Evolutionary conservation across 225 moss, liverwort and hornwort genomes (phyloP), one percentile per base, ranked within the genome.

Genomic region (Polytrichum commune): DNA sequence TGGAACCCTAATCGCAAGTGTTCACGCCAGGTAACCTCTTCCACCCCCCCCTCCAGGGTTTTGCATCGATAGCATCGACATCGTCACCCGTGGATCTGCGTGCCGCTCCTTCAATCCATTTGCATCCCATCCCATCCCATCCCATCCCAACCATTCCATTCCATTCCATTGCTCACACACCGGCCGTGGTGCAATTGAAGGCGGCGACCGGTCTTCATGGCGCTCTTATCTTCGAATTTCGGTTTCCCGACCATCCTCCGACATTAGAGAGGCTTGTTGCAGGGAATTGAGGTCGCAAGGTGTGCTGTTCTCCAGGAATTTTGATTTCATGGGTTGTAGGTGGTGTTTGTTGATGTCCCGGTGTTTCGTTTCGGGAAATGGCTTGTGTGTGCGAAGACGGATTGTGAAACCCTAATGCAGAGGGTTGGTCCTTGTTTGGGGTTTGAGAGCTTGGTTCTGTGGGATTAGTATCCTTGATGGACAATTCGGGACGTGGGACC

Each of bases 401-500:
- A 60, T 24, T 60, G 7, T 60, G 60, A 60, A 60, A 60, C 60
- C 60, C 60, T 60, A 60, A 24, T n/a, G n/a, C 60, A 46, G 46
- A 13, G 46, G 46, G 4, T 16, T 16, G 13, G 46, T 46, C 35
- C 35, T 8, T 35, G 9, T 58, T 23, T 58, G 20, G 58, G 20
- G 8, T 23, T 58, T 24, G 60, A 60, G 60, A 24, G 22, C 60
- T 60, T n/a, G 60, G 60, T n/a, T 60, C 2, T 60, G 60, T 60
- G 24, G 60, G 24, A 24, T 24, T 24, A 3, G 60, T 2, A 60
- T 60, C 22, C 6, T 60, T 7, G 60, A n/a, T n/a, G 60, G 60
- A 9, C 22, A 60, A 24, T n/a, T 22, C 22, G 58, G 20, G 20
- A 20, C 58, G 58, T 20, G 58, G 20, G 58, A 20, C 58, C n/a